Evolutionary conservation across 1,139 yeast species (phyloP).

Genomic region (Kodamaea anthophila): DNA sequence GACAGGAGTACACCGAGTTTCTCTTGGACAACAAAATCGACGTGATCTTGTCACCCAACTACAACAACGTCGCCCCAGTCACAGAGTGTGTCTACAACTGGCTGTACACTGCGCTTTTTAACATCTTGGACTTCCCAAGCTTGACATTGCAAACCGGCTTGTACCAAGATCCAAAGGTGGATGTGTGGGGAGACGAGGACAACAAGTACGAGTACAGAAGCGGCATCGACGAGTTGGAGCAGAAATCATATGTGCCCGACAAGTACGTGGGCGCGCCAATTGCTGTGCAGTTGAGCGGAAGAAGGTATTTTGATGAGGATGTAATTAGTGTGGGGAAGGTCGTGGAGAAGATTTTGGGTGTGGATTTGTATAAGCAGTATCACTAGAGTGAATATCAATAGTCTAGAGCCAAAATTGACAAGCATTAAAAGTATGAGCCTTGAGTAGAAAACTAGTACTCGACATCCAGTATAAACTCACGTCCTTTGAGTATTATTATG

Average conservation of each 20-base stretch:
- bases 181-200: constrained; percentile 31
- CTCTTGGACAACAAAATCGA: constrained; percentile 55
- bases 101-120: constrained; percentile 71
- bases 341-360: constrained; percentile 22
- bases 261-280: constrained; percentile 49
- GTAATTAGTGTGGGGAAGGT: constrained; percentile 39
- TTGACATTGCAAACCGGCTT: constrained; percentile 58
- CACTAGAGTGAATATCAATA: too few species aligned
- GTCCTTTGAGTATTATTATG: too few species aligned
- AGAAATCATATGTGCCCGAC: constrained; percentile 28
- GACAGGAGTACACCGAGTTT: constrained; percentile 48
- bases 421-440: too few species aligned
- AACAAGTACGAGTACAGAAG: constrained; percentile 29
- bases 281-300: constrained; percentile 44
- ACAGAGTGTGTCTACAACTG: constrained; percentile 63
- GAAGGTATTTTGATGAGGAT: constrained; percentile 50
- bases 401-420: too few species aligned
- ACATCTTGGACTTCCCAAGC: constrained; percentile 58
- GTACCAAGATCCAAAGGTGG: constrained; percentile 46
- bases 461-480: too few species aligned
- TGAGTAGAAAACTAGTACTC: too few species aligned
- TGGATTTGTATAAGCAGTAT: constrained; percentile 14
- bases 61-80: constrained; percentile 67
- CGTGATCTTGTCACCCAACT: constrained; percentile 61
- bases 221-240: constrained; percentile 40